phyloP scores from a whole-genome alignment of 2,329 filamentous ascomycete genomes.

The Penicillium corylophilum region DNA sequence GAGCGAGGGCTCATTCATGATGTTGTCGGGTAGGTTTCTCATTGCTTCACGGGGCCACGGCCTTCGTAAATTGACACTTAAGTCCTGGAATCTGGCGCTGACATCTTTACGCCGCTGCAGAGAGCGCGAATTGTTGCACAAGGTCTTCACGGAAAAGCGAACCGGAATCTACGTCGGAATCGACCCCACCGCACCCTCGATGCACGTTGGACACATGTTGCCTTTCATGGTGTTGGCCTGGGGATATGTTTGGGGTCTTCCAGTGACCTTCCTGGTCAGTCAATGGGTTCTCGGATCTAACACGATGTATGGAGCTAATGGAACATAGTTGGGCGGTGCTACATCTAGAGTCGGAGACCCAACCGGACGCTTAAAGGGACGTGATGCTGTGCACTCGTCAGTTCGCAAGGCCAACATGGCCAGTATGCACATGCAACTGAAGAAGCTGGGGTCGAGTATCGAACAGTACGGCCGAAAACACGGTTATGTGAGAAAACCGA shows the following conservation, averaged over 20 bases:
- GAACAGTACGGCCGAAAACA: constrained; percentile 64
- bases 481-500: constrained; percentile 62
- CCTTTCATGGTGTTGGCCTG: constrained; percentile 53
- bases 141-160: constrained; percentile 46
- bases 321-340: constrained; percentile 45
- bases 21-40: constrained; percentile 44
- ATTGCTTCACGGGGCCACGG: neutral
- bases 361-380: constrained; percentile 43
- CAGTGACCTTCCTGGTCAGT: constrained; percentile 46
- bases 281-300: neutral
- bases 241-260: constrained; percentile 50
- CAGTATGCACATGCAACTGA: constrained; percentile 51
- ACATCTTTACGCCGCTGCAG: constrained; percentile 24
- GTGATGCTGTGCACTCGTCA: constrained; percentile 37
- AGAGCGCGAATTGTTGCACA: constrained; percentile 44
- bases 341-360: constrained; percentile 50
- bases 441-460: constrained; percentile 71
- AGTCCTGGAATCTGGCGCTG: neutral
- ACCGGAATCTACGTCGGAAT: constrained; percentile 50
- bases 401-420: constrained; percentile 48
- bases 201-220: constrained; percentile 53
- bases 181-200: constrained; percentile 51
- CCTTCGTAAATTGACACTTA: neutral
- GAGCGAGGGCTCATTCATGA: constrained; percentile 48
- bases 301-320: constrained; percentile 14